A percentile compares a stretch with the other conserved stretches of the same genome.
phyloP scores from a whole-genome alignment of 2,329 filamentous ascomycete species.

The Nemania sp. region DNA sequence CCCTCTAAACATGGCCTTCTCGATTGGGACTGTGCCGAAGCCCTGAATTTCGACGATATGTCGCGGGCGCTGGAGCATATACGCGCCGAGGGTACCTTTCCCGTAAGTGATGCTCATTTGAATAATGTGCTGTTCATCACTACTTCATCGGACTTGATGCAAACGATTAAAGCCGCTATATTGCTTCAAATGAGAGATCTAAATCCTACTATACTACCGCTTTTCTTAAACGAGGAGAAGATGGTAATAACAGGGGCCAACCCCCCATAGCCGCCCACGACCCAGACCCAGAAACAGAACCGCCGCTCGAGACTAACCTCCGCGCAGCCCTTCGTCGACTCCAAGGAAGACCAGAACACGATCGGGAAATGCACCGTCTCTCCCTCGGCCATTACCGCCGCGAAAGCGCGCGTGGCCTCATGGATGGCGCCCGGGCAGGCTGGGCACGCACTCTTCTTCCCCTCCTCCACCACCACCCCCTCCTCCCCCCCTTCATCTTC shows the following conservation, averaged over 20 bases:
- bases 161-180: not conserved
- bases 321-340: slow-evolving; percentile 61
- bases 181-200: not conserved
- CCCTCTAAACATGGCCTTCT: slow-evolving; percentile 71
- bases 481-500: no score
- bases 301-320: slow-evolving; percentile 22
- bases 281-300: not conserved
- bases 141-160: not conserved
- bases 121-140: not conserved
- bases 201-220: not conserved
- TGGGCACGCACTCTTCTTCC: slow-evolving; percentile 51
- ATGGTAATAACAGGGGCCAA: not conserved
- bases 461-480: no score
- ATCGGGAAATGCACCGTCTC: slow-evolving; percentile 67
- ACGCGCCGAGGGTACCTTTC: slow-evolving; percentile 72
- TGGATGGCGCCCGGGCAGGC: slow-evolving; percentile 61
- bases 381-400: slow-evolving; percentile 58
- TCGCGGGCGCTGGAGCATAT: slow-evolving; percentile 76
- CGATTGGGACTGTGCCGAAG: slow-evolving; percentile 92
- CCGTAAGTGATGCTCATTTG: slow-evolving; percentile 58
- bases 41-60: slow-evolving; percentile 79
- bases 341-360: slow-evolving; percentile 73
- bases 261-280: slow-evolving; percentile 1
- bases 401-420: slow-evolving; percentile 61
- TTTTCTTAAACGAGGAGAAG: not conserved